Evolutionary conservation across 2,329 filamentous ascomycete genomes (phyloP).

Genomic region (Penicillium capsulatum): DNA sequence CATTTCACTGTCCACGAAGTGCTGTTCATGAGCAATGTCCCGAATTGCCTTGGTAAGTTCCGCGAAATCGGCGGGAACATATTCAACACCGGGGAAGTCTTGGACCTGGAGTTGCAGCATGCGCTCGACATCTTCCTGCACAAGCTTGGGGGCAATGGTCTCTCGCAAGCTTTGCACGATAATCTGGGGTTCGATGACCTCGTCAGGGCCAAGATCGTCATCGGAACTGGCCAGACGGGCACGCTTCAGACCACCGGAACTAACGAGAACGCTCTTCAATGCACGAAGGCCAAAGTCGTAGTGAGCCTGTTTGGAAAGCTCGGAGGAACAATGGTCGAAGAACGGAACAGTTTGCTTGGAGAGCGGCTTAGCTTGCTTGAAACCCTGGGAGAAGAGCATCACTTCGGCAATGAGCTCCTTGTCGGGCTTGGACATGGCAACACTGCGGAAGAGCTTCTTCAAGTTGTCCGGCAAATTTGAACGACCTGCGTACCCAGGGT

Average conservation of each 20-base stretch:
- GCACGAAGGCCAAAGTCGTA: conserved; percentile 98
- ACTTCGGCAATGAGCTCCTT: conserved; percentile 99
- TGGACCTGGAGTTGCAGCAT: conserved; percentile 79
- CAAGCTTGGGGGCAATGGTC: conserved; percentile 95
- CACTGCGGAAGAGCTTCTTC: conserved; percentile 98
- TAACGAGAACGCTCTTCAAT: conserved; percentile 96
- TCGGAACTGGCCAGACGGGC: conserved; percentile 62
- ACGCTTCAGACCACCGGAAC: conserved; percentile 89
- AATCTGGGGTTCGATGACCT: conserved; percentile 87
- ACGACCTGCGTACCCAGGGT: conserved; percentile 95
- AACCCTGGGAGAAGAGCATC: conserved; percentile 99
- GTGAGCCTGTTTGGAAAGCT: conserved; percentile 91
- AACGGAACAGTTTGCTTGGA: conserved; percentile 97
- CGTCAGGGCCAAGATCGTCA: conserved; percentile 59
- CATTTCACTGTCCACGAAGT: conserved; percentile 82
- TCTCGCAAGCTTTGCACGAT: conserved; percentile 98
- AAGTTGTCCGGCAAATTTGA: conserved; percentile 98
- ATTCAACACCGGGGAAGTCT: conserved; percentile 89
- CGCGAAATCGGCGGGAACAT: conserved; percentile 81
- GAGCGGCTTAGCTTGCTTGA: conserved; percentile 89
- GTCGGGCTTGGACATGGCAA: conserved; percentile 99
- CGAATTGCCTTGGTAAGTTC: conserved; percentile 76
- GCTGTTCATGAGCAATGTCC: conserved; percentile 74
- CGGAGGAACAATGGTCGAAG: conserved; percentile 82
- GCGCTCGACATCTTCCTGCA: conserved; percentile 82